phyloP scores from a whole-genome alignment of 345 rosid species.

The Salix dunnii region DNA sequence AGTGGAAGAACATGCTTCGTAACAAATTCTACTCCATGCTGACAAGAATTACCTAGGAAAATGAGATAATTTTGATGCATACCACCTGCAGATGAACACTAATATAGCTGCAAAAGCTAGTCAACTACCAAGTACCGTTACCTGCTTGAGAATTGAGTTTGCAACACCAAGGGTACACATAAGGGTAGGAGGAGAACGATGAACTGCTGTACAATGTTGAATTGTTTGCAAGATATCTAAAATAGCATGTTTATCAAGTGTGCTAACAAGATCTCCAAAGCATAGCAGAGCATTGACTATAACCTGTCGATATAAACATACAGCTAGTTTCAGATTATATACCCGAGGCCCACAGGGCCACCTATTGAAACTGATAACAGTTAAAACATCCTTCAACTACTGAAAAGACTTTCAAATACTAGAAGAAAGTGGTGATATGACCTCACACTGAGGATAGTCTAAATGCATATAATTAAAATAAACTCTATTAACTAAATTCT shows the following conservation, averaged over 20 bases:
- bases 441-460: not conserved
- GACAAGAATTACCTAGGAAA: conserved; percentile 18
- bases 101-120: conserved; percentile 7
- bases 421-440: not conserved
- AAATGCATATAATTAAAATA: no score
- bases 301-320: conserved; percentile 51
- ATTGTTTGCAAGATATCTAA: conserved; percentile 75
- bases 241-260: conserved; percentile 68
- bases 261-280: conserved; percentile 67
- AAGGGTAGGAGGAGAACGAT: conserved; percentile 88
- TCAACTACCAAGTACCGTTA: conserved; percentile 9
- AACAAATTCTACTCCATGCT: conserved; percentile 87
- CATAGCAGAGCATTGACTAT: conserved; percentile 93
- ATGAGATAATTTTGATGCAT: conserved; percentile 5
- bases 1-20: conserved; percentile 88
- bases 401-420: not conserved
- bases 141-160: conserved; percentile 85
- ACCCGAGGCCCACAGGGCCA: not conserved
- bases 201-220: conserved; percentile 90
- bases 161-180: conserved; percentile 97
- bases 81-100: not conserved
- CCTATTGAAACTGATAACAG: not conserved
- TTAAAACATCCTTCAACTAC: not conserved
- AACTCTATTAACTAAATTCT: no score
- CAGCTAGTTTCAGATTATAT: conserved; percentile 12